Evolutionary conservation across 139 green algal species (phyloP).

Genomic region (Yamagishiella unicocca): DNA sequence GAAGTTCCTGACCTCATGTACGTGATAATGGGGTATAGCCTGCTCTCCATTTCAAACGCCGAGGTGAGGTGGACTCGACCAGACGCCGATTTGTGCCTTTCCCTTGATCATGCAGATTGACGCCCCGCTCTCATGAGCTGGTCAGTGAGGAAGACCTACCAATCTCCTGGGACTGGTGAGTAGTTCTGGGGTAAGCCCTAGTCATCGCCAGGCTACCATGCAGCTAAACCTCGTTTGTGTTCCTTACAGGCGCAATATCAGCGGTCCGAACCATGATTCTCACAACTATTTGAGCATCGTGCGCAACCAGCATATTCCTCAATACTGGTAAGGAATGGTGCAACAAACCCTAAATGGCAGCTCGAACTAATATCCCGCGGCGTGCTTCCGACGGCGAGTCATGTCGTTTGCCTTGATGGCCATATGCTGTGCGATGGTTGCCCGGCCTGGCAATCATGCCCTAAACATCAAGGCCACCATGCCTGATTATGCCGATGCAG

Average conservation of each 20-base stretch:
- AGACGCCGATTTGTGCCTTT: neutral
- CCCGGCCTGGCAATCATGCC: too few relatives aligned
- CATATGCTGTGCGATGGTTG: too few relatives aligned
- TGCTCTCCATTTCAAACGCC: neutral
- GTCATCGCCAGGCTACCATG: too few relatives aligned
- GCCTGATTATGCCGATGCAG: too few relatives aligned
- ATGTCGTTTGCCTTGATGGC: neutral
- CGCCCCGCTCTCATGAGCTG: slow-evolving; percentile 31
- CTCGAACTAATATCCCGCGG: too few relatives aligned
- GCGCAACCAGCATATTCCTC: slow-evolving; percentile 47
- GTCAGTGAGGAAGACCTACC: slow-evolving; percentile 55
- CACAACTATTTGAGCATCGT: slow-evolving; percentile 76
- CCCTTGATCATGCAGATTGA: slow-evolving; percentile 29
- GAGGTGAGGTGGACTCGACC: neutral
- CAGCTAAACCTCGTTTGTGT: too few relatives aligned
- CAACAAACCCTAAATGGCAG: too few relatives aligned
- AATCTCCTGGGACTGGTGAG: slow-evolving; percentile 66
- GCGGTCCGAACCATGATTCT: slow-evolving; percentile 65
- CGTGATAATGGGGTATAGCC: neutral
- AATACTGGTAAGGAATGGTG: slow-evolving; percentile 44
- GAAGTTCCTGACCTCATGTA: slow-evolving; percentile 31
- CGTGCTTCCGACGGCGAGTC: too few relatives aligned
- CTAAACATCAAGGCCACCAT: too few relatives aligned
- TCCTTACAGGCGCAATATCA: slow-evolving; percentile 29
- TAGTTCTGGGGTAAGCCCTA: neutral